A percentile compares a stretch with the other conserved stretches of the same genome.
Conservation (phyloP, 139 green algal genomes). For the Picochlorum sp. region DNA sequence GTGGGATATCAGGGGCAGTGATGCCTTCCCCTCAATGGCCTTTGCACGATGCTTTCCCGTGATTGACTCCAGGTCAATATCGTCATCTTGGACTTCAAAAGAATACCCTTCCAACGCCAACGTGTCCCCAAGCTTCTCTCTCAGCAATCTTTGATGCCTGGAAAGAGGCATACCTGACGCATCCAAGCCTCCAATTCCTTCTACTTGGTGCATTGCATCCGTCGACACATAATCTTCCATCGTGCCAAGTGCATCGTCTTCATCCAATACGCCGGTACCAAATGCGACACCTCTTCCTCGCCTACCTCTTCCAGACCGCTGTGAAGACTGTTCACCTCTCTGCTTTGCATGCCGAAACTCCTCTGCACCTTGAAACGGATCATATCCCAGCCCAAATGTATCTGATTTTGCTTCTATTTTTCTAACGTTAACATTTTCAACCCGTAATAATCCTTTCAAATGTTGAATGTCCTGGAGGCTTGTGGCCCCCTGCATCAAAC, state of each 20-base stretch:
- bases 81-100: constrained; percentile 36
- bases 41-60: not conserved
- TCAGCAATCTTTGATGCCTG: constrained; percentile 5
- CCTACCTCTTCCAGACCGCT: not conserved
- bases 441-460: not conserved
- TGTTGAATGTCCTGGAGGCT: constrained; percentile 46
- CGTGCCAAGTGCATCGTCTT: constrained; percentile 52
- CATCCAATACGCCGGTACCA: constrained; percentile 70
- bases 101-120: constrained; percentile 16
- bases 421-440: constrained; percentile 54
- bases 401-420: constrained; percentile 72
- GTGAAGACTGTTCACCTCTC: constrained; percentile 3
- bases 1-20: not conserved
- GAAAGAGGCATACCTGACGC: constrained; percentile 7
- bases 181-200: constrained; percentile 25
- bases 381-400: constrained; percentile 78
- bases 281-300: constrained; percentile 63
- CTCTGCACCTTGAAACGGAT: constrained; percentile 79
- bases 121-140: constrained; percentile 18
- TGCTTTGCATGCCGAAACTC: constrained; percentile 67
- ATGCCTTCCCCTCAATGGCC: not conserved
- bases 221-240: constrained; percentile 34
- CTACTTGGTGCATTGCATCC: constrained; percentile 60
- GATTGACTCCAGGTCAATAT: constrained; percentile 8
- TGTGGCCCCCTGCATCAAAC: not conserved